A percentile compares a stretch with the other conserved stretches of the same genome.
phyloP scores from a whole-genome alignment of 257 asterid genomes.

The Anisodus acutangulus region DNA sequence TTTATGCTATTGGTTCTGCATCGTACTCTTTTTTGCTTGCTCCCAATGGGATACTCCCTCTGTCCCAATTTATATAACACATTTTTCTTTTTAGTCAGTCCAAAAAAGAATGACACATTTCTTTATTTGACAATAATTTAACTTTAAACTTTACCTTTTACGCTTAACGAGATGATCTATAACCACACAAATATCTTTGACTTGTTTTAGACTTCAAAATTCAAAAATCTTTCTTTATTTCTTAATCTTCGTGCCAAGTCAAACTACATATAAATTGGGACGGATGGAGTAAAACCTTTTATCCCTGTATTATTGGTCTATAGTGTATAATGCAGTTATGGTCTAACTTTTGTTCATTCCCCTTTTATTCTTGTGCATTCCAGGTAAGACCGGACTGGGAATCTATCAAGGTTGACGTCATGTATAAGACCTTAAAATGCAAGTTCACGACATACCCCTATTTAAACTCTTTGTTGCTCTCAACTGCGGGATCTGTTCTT shows the following conservation, averaged over 20 bases:
- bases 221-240: too few species aligned
- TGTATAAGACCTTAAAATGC: conserved; percentile 79
- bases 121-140: too few species aligned
- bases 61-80: too few species aligned
- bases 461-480: conserved; percentile 67
- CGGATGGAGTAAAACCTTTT: neutral
- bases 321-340: neutral
- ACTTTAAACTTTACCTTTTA: too few species aligned
- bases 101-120: too few species aligned
- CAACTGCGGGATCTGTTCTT: conserved; percentile 84
- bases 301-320: neutral
- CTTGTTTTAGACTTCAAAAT: too few species aligned
- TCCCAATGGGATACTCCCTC: neutral
- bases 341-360: conserved; percentile 9
- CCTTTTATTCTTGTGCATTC: neutral
- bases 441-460: conserved; percentile 73
- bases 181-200: too few species aligned
- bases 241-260: too few species aligned
- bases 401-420: conserved; percentile 64
- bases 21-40: neutral
- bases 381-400: conserved; percentile 95
- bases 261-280: too few species aligned
- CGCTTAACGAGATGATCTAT: too few species aligned
- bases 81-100: too few species aligned
- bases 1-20: conserved; percentile 23